phyloP scores from a whole-genome alignment of 1,139 yeast genomes.

The Debaryomyces nepalensis region DNA sequence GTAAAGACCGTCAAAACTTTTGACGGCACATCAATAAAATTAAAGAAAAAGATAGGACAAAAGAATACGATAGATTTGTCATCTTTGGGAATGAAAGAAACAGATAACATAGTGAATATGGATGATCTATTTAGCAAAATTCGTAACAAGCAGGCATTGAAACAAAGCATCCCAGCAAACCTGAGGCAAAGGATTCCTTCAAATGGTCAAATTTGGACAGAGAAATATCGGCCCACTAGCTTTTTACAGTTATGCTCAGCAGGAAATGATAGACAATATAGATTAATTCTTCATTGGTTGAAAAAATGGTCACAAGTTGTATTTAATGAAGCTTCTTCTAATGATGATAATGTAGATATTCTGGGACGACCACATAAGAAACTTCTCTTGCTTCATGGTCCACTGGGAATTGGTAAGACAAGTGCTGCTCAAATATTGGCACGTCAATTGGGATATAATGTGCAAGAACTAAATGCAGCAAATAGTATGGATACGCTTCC shows the following conservation, averaged over 20 bases:
- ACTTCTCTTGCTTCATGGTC: conserved; percentile 80
- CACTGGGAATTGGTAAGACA: conserved; percentile 96
- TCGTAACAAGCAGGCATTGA: conserved; percentile 28
- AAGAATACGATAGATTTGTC: conserved; percentile 8
- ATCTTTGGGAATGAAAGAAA: conserved; percentile 10
- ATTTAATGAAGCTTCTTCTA: conserved; percentile 44
- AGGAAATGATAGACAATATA: conserved; percentile 83
- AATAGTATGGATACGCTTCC: conserved; percentile 57
- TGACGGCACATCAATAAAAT: conserved; percentile 27
- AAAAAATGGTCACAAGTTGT: conserved; percentile 79
- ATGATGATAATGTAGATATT: conserved; percentile 47
- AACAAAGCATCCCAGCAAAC: no score
- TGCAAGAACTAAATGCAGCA: conserved; percentile 88
- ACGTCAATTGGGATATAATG: conserved; percentile 76
- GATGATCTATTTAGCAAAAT: conserved; percentile 36
- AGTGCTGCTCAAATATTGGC: conserved; percentile 87
- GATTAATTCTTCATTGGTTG: conserved; percentile 77
- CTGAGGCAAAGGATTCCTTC: no score
- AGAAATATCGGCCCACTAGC: conserved; percentile 77
- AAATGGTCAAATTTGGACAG: conserved; percentile 68
- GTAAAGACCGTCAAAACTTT: conserved; percentile 31
- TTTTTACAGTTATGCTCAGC: conserved; percentile 65
- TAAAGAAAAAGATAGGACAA: conserved; percentile 23
- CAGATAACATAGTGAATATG: conserved; percentile 28
- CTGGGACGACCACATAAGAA: conserved; percentile 73